Conservation (phyloP, 2,329 filamentous ascomycete species). For the Neofusicoccum cordaticola region DNA sequence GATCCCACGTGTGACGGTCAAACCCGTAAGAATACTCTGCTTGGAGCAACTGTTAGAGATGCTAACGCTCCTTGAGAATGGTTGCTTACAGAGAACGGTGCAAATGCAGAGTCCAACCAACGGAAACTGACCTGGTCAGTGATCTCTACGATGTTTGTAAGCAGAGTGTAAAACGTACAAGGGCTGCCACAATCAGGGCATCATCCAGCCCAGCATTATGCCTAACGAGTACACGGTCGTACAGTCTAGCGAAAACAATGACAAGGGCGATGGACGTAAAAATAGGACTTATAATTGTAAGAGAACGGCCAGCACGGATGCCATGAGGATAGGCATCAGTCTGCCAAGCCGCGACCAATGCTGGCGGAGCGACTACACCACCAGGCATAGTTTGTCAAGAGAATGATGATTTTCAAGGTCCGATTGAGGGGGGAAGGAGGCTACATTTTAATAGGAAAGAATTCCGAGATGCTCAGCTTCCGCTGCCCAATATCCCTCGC, state of each 20-base stretch:
- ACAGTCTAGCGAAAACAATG: background rate
- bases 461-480: too few relatives aligned
- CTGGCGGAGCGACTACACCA: background rate
- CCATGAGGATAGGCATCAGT: background rate
- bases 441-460: too few relatives aligned
- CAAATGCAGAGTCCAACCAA: background rate
- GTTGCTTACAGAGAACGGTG: background rate
- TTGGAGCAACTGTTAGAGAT: background rate
- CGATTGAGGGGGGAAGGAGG: too few relatives aligned
- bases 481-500: too few relatives aligned
- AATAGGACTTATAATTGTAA: background rate
- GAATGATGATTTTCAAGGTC: too few relatives aligned
- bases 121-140: background rate
- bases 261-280: background rate
- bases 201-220: background rate
- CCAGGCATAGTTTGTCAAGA: background rate
- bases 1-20: background rate
- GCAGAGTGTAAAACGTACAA: background rate
- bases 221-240: background rate
- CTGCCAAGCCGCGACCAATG: background rate
- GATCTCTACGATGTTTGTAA: background rate
- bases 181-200: background rate
- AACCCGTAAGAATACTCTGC: background rate
- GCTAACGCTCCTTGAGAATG: too few relatives aligned
- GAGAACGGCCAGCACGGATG: background rate